Percentiles rank a stretch among this genome's conserved stretches.
These are phyloP conservation scores for Suillus lakei DNA, from an alignment of 768 basidiomycete genomes.

Conservation along the genomic window DNA sequence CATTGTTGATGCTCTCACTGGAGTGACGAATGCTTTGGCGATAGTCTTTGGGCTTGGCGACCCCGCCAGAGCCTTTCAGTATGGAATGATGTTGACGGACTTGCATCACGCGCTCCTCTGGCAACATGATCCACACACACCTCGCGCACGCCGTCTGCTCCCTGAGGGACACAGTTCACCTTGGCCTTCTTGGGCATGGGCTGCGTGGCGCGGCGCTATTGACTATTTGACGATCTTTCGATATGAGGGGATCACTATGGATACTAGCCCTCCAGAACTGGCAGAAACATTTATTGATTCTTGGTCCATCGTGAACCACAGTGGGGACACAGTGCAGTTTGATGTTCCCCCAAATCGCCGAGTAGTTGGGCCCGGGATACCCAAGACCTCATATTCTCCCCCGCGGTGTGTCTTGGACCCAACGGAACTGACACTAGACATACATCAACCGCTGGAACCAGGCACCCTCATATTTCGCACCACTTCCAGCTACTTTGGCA, in stretches of 20 bases:
- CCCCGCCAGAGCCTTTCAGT: not conserved
- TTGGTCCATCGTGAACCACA: no score
- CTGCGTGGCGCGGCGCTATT: slow-evolving; percentile 26
- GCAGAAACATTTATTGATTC: no score
- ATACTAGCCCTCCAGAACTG: not conserved
- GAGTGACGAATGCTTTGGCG: not conserved
- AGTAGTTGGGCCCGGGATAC: no score
- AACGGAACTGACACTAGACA: no score
- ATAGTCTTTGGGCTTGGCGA: not conserved
- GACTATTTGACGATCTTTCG: not conserved
- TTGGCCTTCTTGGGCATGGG: slow-evolving; percentile 32
- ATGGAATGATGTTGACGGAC: slow-evolving; percentile 4
- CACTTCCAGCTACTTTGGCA: no score
- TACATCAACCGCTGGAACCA: no score
- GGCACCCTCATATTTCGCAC: no score
- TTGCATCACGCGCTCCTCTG: slow-evolving; percentile 23
- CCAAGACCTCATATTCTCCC: no score
- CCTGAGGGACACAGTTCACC: not conserved
- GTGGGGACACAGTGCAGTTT: no score
- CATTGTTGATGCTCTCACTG: not conserved
- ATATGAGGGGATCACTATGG: not conserved
- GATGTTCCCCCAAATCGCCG: no score
- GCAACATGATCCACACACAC: slow-evolving; percentile 19
- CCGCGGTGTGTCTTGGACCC: no score
- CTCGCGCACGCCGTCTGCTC: not conserved